These are phyloP conservation scores for Ammopiptanthus mongolicus DNA, from an alignment of 306 rosid genomes.

Conservation along the genomic window DNA sequence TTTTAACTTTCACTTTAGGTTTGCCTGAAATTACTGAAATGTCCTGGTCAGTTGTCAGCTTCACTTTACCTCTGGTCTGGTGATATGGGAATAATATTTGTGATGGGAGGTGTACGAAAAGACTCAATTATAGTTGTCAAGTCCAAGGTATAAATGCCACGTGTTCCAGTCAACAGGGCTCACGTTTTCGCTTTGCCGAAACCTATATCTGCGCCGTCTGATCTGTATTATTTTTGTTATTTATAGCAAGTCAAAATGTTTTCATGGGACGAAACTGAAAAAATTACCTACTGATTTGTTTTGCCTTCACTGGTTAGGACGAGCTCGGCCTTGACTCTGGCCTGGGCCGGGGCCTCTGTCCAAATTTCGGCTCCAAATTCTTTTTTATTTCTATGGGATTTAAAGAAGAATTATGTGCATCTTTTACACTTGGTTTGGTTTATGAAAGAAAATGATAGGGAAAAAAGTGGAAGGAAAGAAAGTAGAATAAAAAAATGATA, in stretches of 20 bases:
- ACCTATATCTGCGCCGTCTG: conserved; percentile 14
- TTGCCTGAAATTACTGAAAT: background rate
- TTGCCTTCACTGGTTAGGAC: background rate
- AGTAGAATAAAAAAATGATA: too few relatives aligned
- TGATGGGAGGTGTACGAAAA: conserved; percentile 16
- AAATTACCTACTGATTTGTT: background rate
- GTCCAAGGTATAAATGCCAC: conserved; percentile 14
- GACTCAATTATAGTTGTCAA: conserved; percentile 12
- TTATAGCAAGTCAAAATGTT: background rate
- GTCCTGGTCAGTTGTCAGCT: background rate
- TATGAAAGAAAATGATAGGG: too few relatives aligned
- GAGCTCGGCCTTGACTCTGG: background rate
- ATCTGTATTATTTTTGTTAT: background rate
- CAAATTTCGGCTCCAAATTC: too few relatives aligned
- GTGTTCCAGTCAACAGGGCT: conserved; percentile 7
- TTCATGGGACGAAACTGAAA: background rate
- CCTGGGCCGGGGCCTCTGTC: too few relatives aligned
- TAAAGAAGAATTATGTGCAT: too few relatives aligned
- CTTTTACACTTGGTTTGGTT: too few relatives aligned
- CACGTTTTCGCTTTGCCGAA: background rate
- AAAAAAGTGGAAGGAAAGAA: too few relatives aligned
- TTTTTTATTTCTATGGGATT: too few relatives aligned
- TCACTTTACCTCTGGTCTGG: background rate
- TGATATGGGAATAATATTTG: conserved; percentile 34
- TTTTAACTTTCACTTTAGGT: background rate